These are phyloP conservation scores for Hymenoscyphus repandus DNA, from an alignment of 2,329 filamentous ascomycete genomes.

Conservation along the genomic window DNA sequence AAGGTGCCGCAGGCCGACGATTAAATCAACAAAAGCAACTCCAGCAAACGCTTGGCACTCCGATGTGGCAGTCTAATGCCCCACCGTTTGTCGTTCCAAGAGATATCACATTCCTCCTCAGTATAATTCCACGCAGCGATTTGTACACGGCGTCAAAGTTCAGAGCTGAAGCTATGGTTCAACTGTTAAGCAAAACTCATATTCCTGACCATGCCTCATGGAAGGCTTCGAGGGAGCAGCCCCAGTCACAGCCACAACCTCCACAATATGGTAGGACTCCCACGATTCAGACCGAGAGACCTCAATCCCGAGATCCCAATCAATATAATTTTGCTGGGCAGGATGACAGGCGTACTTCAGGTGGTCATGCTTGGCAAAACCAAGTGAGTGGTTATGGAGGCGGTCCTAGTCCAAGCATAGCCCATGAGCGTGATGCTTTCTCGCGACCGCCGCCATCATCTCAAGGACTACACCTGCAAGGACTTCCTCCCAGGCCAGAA, in stretches of 20 bases:
- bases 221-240: constrained; percentile 39
- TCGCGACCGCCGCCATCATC: constrained; percentile 3
- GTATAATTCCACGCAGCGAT: constrained; percentile 58
- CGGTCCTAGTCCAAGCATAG: constrained; percentile 5
- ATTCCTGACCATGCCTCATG: constrained; percentile 57
- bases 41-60: constrained; percentile 44
- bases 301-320: constrained; percentile 8
- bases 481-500: constrained; percentile 16
- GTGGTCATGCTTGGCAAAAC: constrained; percentile 1
- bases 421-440: constrained; percentile 13
- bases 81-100: constrained; percentile 66
- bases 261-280: constrained; percentile 26
- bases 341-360: constrained; percentile 7
- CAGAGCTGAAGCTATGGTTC: constrained; percentile 65
- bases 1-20: constrained; percentile 80
- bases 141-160: constrained; percentile 69
- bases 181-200: constrained; percentile 62
- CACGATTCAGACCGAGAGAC: constrained; percentile 10
- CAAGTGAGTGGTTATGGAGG: constrained; percentile 4
- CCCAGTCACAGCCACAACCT: constrained; percentile 17
- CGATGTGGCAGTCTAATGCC: constrained; percentile 31
- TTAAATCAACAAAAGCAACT: constrained; percentile 64
- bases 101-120: constrained; percentile 53
- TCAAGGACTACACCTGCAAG: constrained; percentile 8
- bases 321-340: constrained; percentile 6